Conservation (phyloP, 345 rosid species). For the Citrus trifoliata region DNA sequence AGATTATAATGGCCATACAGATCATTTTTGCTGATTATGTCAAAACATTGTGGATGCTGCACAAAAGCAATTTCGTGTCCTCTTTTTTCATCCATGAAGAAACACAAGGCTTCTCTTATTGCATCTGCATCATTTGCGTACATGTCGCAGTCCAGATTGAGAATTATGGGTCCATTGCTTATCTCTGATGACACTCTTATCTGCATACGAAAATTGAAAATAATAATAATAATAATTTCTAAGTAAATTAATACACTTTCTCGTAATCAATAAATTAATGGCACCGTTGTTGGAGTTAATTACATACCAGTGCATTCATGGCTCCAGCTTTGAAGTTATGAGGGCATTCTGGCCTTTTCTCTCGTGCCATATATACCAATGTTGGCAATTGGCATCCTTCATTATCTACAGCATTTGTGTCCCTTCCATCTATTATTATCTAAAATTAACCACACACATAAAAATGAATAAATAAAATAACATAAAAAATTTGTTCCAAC, state of each 20-base stretch:
- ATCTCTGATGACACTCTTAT: constrained; percentile 49
- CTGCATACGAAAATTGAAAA: constrained; percentile 14
- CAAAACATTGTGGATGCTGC: too few species aligned
- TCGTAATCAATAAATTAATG: too few species aligned
- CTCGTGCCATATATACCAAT: constrained; percentile 41
- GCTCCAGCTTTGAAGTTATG: constrained; percentile 59
- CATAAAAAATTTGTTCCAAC: not conserved
- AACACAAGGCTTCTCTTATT: constrained; percentile 43
- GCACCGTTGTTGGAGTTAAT: too few species aligned
- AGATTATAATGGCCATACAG: too few species aligned
- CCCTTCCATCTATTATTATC: constrained; percentile 33
- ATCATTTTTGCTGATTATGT: too few species aligned
- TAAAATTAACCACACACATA: not conserved
- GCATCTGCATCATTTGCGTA: constrained; percentile 29
- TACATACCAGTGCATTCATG: constrained; percentile 45
- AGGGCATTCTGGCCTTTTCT: constrained; percentile 38
- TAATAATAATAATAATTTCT: too few species aligned
- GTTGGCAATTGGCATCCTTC: constrained; percentile 41
- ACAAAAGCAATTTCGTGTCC: constrained; percentile 25
- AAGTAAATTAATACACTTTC: too few species aligned
- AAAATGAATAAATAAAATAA: not conserved
- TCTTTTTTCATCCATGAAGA: constrained; percentile 42
- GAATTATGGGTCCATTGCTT: constrained; percentile 39
- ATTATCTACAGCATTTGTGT: constrained; percentile 18
- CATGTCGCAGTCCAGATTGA: constrained; percentile 53